Base-by-base conservation (phyloP, 2,329 filamentous ascomycete genomes). In the Fusarium vanettenii region DNA sequence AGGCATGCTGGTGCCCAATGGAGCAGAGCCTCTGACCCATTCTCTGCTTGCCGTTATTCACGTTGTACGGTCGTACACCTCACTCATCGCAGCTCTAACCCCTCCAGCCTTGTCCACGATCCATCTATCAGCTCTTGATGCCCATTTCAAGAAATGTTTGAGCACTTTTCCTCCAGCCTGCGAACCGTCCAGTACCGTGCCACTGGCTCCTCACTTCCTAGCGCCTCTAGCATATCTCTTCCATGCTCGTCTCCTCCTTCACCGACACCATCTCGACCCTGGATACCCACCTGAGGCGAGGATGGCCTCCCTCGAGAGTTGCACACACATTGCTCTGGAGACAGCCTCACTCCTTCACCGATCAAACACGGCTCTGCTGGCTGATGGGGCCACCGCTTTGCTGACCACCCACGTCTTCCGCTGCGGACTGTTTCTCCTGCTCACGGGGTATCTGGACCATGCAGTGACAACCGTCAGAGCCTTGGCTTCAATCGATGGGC, bases 371-470 rank as follows among this genome's bases (percentile, higher is more conserved):
- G 87, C 89, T 11, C 86, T 95, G 1, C 61, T 79, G 27, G 88
- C 90, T 6, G 89, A 91, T 37, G 90, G 92, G 13, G 91, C 94
- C 4, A 94, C 93, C 2, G 91, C 93, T 5, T 90, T 96, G 76
- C 87, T 97, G 10, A 93, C 94, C 66, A 91, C 91, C 16, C 97
- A 98, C 81, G 88, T 98, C 52, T 98, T 97, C 90, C 93, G 96
- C 25, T 97, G 93, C 79, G 89, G 93, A 2, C 87, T 98, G 1
- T 91, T 98, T 66, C 86, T 98, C 6, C 89, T 96, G 25, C 90
- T 97, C 61, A 89, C 90, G 1, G 92, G 92, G 48, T 92, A 94
- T 61, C 93, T 92, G 79, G 90, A 92, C 6, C 88, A 92, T 3
- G 95, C 96, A 0, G 83, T 92, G 13, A 89, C 90, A 3, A 95